Conservation (phyloP, 768 basidiomycete genomes). For the Lanmaoa pseudosensibilis region DNA sequence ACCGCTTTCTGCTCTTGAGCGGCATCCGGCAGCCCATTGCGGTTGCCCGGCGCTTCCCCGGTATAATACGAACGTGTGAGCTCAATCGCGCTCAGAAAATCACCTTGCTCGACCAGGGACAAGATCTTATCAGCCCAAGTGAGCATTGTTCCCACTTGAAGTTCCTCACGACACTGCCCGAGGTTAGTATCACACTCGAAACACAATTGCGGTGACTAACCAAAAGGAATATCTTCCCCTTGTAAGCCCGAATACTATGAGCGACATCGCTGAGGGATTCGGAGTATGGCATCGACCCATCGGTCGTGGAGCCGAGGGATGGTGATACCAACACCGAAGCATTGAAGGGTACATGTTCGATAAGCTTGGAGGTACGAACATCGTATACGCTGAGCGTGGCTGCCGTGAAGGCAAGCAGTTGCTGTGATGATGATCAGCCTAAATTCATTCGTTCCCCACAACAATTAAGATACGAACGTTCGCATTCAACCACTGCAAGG, state of each 20-base stretch:
- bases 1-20: slow-evolving; percentile 54
- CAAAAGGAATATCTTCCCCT: slow-evolving; percentile 87
- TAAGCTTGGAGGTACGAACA: slow-evolving; percentile 47
- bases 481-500: slow-evolving; percentile 84
- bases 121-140: slow-evolving; percentile 96
- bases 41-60: slow-evolving; percentile 79
- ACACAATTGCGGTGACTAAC: slow-evolving; percentile 45
- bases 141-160: slow-evolving; percentile 81
- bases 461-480: slow-evolving; percentile 62
- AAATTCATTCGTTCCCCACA: not conserved
- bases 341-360: slow-evolving; percentile 66
- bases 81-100: slow-evolving; percentile 90
- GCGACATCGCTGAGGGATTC: slow-evolving; percentile 55
- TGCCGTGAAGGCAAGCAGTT: slow-evolving; percentile 64
- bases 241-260: slow-evolving; percentile 78
- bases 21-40: slow-evolving; percentile 79
- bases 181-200: slow-evolving; percentile 5
- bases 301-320: slow-evolving; percentile 45
- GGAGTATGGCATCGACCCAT: slow-evolving; percentile 47
- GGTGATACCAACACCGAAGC: slow-evolving; percentile 56
- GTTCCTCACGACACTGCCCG: slow-evolving; percentile 57
- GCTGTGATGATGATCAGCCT: slow-evolving; percentile 41
- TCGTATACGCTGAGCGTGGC: slow-evolving; percentile 70
- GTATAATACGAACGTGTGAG: slow-evolving; percentile 79
- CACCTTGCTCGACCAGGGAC: slow-evolving; percentile 75